A percentile compares a stretch with the other conserved stretches of the same genome.
Evolutionary conservation across 1,284 basidiomycete genomes (phyloP).

Genomic region (Termitomyces sp.): DNA sequence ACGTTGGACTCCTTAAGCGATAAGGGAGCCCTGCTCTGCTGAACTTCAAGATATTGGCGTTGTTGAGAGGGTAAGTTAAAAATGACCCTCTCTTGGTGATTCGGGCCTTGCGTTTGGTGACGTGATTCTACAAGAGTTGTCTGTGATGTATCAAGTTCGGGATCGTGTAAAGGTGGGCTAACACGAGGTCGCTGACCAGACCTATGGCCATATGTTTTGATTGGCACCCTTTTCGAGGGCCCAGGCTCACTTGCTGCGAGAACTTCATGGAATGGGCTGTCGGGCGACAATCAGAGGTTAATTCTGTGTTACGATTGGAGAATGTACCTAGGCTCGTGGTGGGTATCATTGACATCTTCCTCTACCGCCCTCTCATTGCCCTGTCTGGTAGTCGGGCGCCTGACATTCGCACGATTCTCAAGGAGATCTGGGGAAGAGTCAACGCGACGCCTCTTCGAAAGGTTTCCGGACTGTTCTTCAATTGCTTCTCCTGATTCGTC

Average conservation of each 20-base stretch:
- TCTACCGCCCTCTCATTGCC: constrained; percentile 5
- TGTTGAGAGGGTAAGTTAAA: not conserved
- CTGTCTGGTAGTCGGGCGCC: not conserved
- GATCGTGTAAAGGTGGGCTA: not conserved
- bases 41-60: not conserved
- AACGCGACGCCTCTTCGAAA: constrained; percentile 9
- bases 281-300: not conserved
- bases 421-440: not conserved
- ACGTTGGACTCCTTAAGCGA: not conserved
- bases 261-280: constrained; percentile 3
- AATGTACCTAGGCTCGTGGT: constrained; percentile 1
- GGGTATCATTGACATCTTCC: not conserved
- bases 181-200: not conserved
- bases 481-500: constrained; percentile 14
- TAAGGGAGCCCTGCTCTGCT: not conserved
- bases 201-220: not conserved
- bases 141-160: constrained; percentile 13
- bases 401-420: not conserved
- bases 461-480: not conserved
- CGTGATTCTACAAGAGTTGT: constrained; percentile 13
- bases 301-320: not conserved
- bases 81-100: not conserved
- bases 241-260: constrained; percentile 4
- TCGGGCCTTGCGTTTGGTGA: not conserved
- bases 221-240: not conserved